phyloP scores from a whole-genome alignment of 768 basidiomycete genomes.

The Termitomyces sp. region DNA sequence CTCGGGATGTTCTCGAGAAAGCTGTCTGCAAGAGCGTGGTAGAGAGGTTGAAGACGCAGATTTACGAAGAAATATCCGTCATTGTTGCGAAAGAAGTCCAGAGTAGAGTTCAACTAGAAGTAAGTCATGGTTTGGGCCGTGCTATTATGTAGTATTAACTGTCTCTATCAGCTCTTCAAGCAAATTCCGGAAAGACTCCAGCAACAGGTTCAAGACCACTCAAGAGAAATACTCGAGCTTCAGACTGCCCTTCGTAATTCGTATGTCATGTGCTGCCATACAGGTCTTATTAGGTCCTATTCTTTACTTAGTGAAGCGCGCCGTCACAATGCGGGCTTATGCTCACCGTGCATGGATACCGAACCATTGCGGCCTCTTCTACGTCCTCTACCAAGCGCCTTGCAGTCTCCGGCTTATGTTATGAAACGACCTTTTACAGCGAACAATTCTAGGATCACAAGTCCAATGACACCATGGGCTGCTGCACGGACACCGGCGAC shows the following conservation, averaged over 20 bases:
- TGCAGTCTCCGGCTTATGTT: constrained; percentile 39
- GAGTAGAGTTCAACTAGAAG: constrained; percentile 40
- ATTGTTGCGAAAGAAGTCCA: constrained; percentile 34
- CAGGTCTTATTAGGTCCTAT: not conserved
- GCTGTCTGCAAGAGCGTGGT: constrained; percentile 40
- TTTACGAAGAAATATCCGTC: constrained; percentile 31
- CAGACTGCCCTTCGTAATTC: constrained; percentile 43
- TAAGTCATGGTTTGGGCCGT: constrained; percentile 16
- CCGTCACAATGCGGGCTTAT: constrained; percentile 35
- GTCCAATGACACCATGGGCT: constrained; percentile 26
- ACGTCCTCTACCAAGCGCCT: constrained; percentile 44
- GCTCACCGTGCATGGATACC: constrained; percentile 28
- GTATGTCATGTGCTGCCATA: constrained; percentile 28
- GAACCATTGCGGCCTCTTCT: constrained; percentile 48
- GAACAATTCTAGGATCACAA: constrained; percentile 19
- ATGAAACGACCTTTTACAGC: constrained; percentile 16
- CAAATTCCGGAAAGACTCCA: constrained; percentile 43
- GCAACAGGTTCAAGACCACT: constrained; percentile 35
- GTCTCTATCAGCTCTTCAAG: constrained; percentile 30
- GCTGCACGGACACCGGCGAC: constrained; percentile 19
- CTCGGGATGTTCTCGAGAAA: constrained; percentile 30
- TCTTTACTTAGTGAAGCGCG: constrained; percentile 39
- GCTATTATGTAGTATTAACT: not conserved
- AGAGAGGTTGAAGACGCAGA: constrained; percentile 33
- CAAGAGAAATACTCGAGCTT: constrained; percentile 39